A percentile compares a stretch with the other conserved stretches of the same genome.
These are phyloP conservation scores for Lecanosticta acicola DNA, from an alignment of 2,329 filamentous ascomycete species.

Conservation along the genomic window DNA sequence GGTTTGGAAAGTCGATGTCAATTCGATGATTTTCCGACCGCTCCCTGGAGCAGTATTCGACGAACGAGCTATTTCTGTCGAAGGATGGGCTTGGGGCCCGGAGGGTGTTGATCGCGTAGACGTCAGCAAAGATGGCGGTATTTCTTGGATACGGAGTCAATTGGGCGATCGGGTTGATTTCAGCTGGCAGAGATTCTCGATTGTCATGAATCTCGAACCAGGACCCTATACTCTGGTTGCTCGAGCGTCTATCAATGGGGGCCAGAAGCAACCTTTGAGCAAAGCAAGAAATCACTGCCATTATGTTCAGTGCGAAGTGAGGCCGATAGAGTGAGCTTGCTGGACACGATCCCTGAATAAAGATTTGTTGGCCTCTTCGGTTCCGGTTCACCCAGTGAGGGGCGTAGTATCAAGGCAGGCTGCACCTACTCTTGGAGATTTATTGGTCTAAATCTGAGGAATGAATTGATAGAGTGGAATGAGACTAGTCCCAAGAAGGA, in stretches of 20 bases:
- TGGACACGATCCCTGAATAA: no score
- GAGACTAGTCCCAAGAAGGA: no score
- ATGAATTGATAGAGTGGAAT: no score
- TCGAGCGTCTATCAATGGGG: conserved; percentile 14
- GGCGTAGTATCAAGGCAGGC: no score
- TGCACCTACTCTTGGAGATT: no score
- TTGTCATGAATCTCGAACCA: conserved; percentile 1
- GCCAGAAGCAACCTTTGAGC: conserved; percentile 19
- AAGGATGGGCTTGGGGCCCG: conserved; percentile 30
- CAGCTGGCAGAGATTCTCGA: conserved; percentile 18
- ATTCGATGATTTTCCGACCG: conserved; percentile 29
- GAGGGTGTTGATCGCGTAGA: conserved; percentile 21
- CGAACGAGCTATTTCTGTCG: conserved; percentile 7
- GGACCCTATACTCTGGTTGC: conserved; percentile 10
- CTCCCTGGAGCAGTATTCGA: conserved; percentile 10
- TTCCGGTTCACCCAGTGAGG: no score
- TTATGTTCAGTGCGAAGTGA: not conserved
- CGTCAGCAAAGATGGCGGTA: conserved; percentile 17
- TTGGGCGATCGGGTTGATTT: conserved; percentile 11
- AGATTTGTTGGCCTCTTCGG: no score
- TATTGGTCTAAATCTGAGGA: no score
- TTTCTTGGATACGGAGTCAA: conserved; percentile 11
- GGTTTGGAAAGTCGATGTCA: conserved; percentile 28
- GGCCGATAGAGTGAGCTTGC: no score
- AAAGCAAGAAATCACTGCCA: conserved; percentile 27